Conservation (phyloP, 768 basidiomycete species). For the Tricholoma sp. region DNA sequence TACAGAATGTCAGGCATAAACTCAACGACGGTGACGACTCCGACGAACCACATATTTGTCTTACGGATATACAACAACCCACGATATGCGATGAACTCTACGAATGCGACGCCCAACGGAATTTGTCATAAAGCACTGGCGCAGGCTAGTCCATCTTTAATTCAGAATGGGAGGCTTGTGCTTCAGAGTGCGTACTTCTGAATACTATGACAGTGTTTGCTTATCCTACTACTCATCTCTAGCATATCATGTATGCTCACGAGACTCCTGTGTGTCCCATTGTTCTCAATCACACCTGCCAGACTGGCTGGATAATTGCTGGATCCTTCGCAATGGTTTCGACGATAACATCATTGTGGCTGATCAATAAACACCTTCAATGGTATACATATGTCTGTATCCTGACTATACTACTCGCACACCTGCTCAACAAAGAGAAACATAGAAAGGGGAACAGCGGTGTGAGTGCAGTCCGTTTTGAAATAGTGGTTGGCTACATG, state of each 20-base stretch:
- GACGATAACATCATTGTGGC: slow-evolving; percentile 58
- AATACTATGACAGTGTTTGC: not conserved
- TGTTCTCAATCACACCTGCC: not conserved
- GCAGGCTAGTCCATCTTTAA: slow-evolving; percentile 45
- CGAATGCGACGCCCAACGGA: slow-evolving; percentile 14
- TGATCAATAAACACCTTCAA: slow-evolving; percentile 65
- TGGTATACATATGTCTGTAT: slow-evolving; percentile 65
- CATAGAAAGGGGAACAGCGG: slow-evolving; percentile 68
- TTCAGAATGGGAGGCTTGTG: slow-evolving; percentile 55
- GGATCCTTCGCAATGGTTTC: slow-evolving; percentile 56
- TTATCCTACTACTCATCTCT: slow-evolving; percentile 3
- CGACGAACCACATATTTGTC: too few species aligned
- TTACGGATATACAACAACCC: too few species aligned
- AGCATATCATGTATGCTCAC: slow-evolving; percentile 52
- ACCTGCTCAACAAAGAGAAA: not conserved
- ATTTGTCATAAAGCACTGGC: slow-evolving; percentile 39
- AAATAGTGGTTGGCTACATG: not conserved
- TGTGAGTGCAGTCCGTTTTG: slow-evolving; percentile 32
- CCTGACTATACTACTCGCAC: not conserved
- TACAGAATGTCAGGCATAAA: too few species aligned
- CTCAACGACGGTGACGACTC: too few species aligned
- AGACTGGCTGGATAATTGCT: slow-evolving; percentile 69
- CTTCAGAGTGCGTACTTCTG: slow-evolving; percentile 45
- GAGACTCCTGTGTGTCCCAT: not conserved
- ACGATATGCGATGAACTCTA: not conserved